phyloP scores from a whole-genome alignment of 1,139 yeast genomes.

The Nakaseomyces kungkrabaensis region DNA sequence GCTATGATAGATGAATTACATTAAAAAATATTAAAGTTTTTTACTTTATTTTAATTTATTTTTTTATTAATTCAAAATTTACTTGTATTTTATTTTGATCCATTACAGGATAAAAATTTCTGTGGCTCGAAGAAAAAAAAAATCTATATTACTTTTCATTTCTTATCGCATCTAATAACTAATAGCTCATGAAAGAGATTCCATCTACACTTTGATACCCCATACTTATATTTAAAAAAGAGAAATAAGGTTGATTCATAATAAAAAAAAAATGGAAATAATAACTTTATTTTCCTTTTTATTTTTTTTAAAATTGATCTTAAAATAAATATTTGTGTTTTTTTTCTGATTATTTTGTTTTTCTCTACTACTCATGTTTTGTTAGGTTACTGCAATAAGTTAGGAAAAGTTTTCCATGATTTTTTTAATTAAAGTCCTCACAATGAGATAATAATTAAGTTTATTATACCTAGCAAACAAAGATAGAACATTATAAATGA shows the following conservation, averaged over 20 bases:
- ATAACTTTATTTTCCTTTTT: background rate
- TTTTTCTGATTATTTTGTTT: background rate
- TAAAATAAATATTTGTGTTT: background rate
- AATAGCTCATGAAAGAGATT: background rate
- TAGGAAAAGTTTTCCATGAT: background rate
- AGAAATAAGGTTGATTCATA: background rate
- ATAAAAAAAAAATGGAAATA: background rate
- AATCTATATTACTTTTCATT: constrained; percentile 1
- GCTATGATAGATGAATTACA: constrained; percentile 32
- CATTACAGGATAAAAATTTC: background rate
- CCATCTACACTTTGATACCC: background rate
- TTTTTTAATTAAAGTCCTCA: background rate
- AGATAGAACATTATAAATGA: background rate
- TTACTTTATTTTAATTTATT: background rate
- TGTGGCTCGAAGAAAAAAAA: background rate
- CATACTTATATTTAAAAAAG: background rate
- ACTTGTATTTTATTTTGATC: background rate
- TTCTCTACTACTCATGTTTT: background rate
- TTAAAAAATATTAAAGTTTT: background rate
- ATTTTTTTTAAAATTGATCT: background rate
- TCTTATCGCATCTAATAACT: constrained; percentile 2
- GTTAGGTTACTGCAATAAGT: background rate
- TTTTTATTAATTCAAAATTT: background rate
- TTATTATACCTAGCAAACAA: background rate
- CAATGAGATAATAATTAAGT: too few relatives aligned